These are phyloP conservation scores for Xylariaceae sp. DNA, from an alignment of 2,329 filamentous ascomycete genomes.

Conservation along the genomic window DNA sequence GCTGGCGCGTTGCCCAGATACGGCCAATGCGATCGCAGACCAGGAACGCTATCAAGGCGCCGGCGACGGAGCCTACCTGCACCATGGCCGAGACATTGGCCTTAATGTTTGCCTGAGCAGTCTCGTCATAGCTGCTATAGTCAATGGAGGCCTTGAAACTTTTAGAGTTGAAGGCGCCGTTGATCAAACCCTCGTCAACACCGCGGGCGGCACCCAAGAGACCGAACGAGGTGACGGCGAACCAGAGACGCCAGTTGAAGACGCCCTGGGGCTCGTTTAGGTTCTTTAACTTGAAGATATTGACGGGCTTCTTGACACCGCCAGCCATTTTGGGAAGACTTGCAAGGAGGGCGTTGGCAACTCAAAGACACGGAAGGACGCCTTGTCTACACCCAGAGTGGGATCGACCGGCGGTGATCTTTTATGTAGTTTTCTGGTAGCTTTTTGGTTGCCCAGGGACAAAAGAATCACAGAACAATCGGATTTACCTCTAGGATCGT, in stretches of 20 bases:
- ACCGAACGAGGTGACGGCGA: conserved; percentile 74
- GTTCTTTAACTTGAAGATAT: conserved; percentile 68
- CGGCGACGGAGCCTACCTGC: conserved; percentile 76
- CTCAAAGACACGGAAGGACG: neutral
- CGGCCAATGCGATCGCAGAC: conserved; percentile 67
- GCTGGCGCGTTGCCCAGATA: conserved; percentile 64
- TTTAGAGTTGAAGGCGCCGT: conserved; percentile 70
- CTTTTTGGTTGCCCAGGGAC: too few species aligned
- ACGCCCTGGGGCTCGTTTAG: conserved; percentile 71
- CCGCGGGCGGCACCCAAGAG: conserved; percentile 79
- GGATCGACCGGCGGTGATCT: neutral
- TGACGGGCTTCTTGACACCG: conserved; percentile 46
- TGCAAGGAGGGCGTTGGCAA: neutral
- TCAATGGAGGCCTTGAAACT: conserved; percentile 67
- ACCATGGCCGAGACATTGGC: conserved; percentile 83
- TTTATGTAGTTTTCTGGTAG: too few species aligned
- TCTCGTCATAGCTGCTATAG: conserved; percentile 57
- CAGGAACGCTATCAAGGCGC: conserved; percentile 68
- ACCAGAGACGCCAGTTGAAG: conserved; percentile 81
- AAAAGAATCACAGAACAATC: too few species aligned
- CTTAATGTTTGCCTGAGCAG: conserved; percentile 69
- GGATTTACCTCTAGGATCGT: neutral
- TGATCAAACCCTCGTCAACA: conserved; percentile 81
- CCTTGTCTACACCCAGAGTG: neutral
- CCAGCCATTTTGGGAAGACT: conserved; percentile 35